A percentile compares a stretch with the other conserved stretches of the same genome.
These are phyloP conservation scores for Jatropha curcas DNA, from an alignment of 345 rosid genomes.

Conservation along the genomic window DNA sequence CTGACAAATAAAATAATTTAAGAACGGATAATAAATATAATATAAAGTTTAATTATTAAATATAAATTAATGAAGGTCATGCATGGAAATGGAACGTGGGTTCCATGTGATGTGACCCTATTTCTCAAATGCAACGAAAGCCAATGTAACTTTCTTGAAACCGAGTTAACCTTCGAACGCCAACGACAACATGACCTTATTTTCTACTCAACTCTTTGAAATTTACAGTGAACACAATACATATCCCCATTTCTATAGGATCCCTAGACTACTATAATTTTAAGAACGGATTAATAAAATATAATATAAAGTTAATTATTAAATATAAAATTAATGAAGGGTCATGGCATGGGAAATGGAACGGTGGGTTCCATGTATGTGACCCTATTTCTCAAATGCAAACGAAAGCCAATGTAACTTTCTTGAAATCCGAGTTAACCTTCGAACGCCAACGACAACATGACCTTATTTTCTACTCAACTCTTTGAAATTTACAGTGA, in stretches of 20 bases:
- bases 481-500: neutral
- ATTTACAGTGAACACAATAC: neutral
- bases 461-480: neutral
- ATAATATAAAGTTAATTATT: no score
- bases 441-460: neutral
- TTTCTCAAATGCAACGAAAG: constrained; percentile 1
- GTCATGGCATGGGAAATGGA: no score
- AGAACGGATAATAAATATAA: no score
- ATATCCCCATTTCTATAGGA: no score
- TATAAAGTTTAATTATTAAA: no score
- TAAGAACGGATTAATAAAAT: no score
- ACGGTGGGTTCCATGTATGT: neutral
- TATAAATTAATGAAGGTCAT: no score
- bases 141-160: neutral
- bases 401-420: neutral
- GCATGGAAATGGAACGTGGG: no score
- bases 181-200: neutral
- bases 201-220: neutral
- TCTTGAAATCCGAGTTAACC: neutral
- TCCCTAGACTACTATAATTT: no score
- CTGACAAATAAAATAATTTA: no score
- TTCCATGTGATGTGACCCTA: neutral
- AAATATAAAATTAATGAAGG: no score
- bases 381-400: constrained; percentile 1
- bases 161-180: neutral